Evolutionary conservation across 345 rosid genomes (phyloP).

Genomic region (Lumnitzera littorea): DNA sequence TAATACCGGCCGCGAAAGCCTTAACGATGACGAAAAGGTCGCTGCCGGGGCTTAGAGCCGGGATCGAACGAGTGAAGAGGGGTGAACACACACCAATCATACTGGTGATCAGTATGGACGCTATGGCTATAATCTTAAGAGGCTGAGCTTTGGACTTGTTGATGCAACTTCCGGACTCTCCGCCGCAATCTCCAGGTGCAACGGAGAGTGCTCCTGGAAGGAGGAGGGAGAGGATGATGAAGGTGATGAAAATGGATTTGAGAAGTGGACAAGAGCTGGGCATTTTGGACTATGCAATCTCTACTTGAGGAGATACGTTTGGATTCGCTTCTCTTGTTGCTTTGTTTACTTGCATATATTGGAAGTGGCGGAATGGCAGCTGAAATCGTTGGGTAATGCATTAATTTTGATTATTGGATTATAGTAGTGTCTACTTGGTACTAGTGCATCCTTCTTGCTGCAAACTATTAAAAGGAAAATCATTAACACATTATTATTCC

Average conservation of each 20-base stretch:
- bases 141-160: constrained; percentile 43
- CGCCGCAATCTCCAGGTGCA: constrained; percentile 16
- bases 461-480: too few relatives aligned
- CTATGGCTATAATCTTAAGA: constrained; percentile 50
- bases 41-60: constrained; percentile 52
- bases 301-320: too few relatives aligned
- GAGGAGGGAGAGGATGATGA: constrained; percentile 15
- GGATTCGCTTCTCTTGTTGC: too few relatives aligned
- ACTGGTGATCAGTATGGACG: constrained; percentile 44
- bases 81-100: constrained; percentile 60
- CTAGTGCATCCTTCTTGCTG: too few relatives aligned
- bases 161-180: constrained; percentile 28
- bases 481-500: too few relatives aligned
- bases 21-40: constrained; percentile 48
- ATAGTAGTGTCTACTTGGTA: too few relatives aligned
- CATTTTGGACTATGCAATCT: too few relatives aligned
- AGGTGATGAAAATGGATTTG: constrained; percentile 8
- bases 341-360: too few relatives aligned
- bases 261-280: background rate
- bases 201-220: constrained; percentile 10
- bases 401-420: too few relatives aligned
- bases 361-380: too few relatives aligned
- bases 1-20: constrained; percentile 69
- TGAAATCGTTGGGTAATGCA: too few relatives aligned
- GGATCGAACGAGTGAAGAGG: constrained; percentile 39